Evolutionary conservation across 2,329 filamentous ascomycete species (phyloP).

Genomic region (Thelonectria discophora): DNA sequence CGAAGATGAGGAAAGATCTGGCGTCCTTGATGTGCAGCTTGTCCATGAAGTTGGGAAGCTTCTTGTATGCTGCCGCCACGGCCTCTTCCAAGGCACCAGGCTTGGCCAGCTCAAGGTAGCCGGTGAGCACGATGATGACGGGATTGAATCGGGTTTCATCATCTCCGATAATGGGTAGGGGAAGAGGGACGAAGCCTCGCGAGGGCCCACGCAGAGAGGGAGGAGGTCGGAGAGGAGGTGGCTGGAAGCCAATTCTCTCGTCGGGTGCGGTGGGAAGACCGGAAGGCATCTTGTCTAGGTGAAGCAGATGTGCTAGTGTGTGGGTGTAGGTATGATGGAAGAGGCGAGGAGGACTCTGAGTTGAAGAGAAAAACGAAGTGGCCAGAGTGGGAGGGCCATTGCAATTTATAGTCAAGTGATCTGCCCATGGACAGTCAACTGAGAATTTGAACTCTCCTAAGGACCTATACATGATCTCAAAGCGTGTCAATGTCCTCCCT

Average conservation of each 20-base stretch:
- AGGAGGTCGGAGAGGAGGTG: conserved; percentile 17
- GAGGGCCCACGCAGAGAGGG: conserved; percentile 5
- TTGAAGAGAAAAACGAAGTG: not conserved
- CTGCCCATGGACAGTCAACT: not conserved
- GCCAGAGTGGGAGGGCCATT: not conserved
- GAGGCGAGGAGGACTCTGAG: not conserved
- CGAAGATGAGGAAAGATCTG: conserved; percentile 36
- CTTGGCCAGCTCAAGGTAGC: conserved; percentile 26
- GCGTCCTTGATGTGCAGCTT: conserved; percentile 33
- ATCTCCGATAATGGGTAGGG: conserved; percentile 18
- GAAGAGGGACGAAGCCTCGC: not conserved
- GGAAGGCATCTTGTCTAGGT: conserved; percentile 25
- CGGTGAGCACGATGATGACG: conserved; percentile 35
- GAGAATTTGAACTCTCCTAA: not conserved
- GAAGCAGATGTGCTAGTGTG: not conserved
- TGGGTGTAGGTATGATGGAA: not conserved
- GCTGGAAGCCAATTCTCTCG: conserved; percentile 35
- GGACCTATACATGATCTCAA: not conserved
- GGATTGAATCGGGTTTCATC: conserved; percentile 30
- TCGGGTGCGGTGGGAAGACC: conserved; percentile 39
- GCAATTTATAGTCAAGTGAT: conserved; percentile 14
- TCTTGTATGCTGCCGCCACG: conserved; percentile 23
- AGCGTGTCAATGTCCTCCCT: not conserved
- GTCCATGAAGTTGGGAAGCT: conserved; percentile 37
- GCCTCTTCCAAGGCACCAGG: conserved; percentile 26